Percentiles rank a stretch among this genome's conserved stretches.
Evolutionary conservation across 2,329 filamentous ascomycete species (phyloP).

Genomic region (Phyllosticta capitalensis): DNA sequence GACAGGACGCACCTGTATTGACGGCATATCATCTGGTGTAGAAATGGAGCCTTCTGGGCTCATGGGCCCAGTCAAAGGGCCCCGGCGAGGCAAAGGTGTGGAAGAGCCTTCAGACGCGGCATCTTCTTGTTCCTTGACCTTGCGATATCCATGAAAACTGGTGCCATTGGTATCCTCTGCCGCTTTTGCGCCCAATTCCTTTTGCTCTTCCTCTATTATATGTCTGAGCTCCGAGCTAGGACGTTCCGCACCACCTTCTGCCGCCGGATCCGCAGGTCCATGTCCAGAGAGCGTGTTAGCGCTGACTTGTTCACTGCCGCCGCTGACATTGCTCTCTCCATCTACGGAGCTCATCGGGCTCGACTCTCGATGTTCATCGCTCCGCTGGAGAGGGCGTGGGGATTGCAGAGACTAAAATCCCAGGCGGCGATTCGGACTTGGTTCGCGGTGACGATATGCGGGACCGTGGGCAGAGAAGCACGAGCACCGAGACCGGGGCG

Average conservation of each 20-base stretch:
- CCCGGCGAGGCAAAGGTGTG: slow-evolving; percentile 1
- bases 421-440: not conserved
- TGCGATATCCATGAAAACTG: slow-evolving; percentile 24
- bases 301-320: slow-evolving; percentile 47
- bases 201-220: slow-evolving; percentile 15
- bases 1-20: slow-evolving; percentile 54
- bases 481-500: not conserved
- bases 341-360: slow-evolving; percentile 61
- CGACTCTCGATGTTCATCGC: slow-evolving; percentile 43
- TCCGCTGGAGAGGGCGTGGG: slow-evolving; percentile 16
- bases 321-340: slow-evolving; percentile 53
- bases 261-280: not conserved
- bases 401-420: not conserved
- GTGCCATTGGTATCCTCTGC: slow-evolving; percentile 16
- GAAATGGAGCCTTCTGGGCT: slow-evolving; percentile 66
- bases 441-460: not conserved
- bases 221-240: slow-evolving; percentile 10
- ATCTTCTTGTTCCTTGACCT: slow-evolving; percentile 16
- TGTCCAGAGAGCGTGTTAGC: slow-evolving; percentile 41
- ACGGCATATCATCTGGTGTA: slow-evolving; percentile 74
- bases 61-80: slow-evolving; percentile 27
- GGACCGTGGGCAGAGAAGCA: not conserved
- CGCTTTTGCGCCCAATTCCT: slow-evolving; percentile 17
- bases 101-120: slow-evolving; percentile 18
- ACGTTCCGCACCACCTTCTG: not conserved